These are phyloP conservation scores for Lipomyces orientalis DNA, from an alignment of 805 yeast genomes.

Conservation along the genomic window DNA sequence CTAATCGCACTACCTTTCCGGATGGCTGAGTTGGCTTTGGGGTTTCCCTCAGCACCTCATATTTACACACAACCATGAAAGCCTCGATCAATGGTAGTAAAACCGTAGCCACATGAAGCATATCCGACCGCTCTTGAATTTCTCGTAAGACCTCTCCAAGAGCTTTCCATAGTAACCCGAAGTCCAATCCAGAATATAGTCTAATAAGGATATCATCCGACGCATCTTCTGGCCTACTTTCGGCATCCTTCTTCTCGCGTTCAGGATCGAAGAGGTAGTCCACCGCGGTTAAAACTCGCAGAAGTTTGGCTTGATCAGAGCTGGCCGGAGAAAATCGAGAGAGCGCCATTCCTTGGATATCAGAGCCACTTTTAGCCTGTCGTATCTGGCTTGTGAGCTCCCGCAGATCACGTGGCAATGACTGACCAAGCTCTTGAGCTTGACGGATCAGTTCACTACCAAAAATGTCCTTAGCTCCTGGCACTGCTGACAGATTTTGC, in stretches of 20 bases:
- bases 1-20: slow-evolving; percentile 65
- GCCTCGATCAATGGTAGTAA: slow-evolving; percentile 87
- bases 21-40: slow-evolving; percentile 40
- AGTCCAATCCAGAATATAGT: slow-evolving; percentile 68
- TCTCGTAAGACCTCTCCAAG: slow-evolving; percentile 71
- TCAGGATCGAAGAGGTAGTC: slow-evolving; percentile 73
- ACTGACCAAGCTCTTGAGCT: slow-evolving; percentile 65
- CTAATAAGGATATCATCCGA: slow-evolving; percentile 55
- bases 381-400: slow-evolving; percentile 55
- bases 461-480: slow-evolving; percentile 66
- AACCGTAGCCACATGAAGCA: slow-evolving; percentile 74
- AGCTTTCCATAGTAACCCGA: slow-evolving; percentile 86
- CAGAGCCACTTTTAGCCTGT: slow-evolving; percentile 49
- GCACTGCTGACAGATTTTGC: slow-evolving; percentile 71
- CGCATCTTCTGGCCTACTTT: slow-evolving; percentile 34
- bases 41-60: slow-evolving; percentile 25
- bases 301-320: slow-evolving; percentile 86
- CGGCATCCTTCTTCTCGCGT: slow-evolving; percentile 32
- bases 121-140: slow-evolving; percentile 62
- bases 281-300: slow-evolving; percentile 83
- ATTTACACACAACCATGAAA: slow-evolving; percentile 95
- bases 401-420: slow-evolving; percentile 61
- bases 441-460: slow-evolving; percentile 68
- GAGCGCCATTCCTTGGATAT: slow-evolving; percentile 60
- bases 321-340: slow-evolving; percentile 75